phyloP scores from a whole-genome alignment of 2,329 filamentous ascomycete genomes.

The Scleromitrula shiraiana region DNA sequence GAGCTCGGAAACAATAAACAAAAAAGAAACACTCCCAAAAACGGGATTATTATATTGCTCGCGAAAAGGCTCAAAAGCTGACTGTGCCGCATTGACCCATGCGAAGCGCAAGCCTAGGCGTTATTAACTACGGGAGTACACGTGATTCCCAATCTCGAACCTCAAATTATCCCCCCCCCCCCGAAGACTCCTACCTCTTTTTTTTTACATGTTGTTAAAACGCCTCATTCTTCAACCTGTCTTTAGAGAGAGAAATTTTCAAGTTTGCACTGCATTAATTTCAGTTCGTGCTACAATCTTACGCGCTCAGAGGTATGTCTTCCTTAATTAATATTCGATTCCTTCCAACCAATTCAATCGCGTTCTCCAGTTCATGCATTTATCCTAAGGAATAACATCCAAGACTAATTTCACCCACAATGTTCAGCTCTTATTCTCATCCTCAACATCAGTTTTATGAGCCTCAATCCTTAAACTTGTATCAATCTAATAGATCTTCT shows the following conservation, averaged over 20 bases:
- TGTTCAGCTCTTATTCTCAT: constrained; percentile 23
- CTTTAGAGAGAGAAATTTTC: constrained; percentile 24
- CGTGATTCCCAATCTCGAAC: background rate
- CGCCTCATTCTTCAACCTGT: constrained; percentile 18
- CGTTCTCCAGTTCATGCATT: constrained; percentile 14
- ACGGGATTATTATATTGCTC: no score
- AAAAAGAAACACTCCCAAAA: no score
- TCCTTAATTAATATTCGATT: constrained; percentile 4
- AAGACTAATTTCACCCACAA: background rate
- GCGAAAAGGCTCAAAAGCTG: no score
- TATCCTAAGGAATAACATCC: constrained; percentile 10
- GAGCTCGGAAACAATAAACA: no score
- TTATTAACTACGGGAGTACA: background rate
- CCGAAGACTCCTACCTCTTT: background rate
- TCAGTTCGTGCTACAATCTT: constrained; percentile 7
- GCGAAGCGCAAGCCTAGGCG: background rate
- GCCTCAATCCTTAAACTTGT: constrained; percentile 11
- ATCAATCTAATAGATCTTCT: constrained; percentile 14
- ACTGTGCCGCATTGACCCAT: no score
- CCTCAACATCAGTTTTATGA: no score
- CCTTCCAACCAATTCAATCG: constrained; percentile 17
- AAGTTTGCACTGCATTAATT: constrained; percentile 9
- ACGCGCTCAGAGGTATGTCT: constrained; percentile 26
- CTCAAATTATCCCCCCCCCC: background rate
- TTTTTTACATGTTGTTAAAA: constrained; percentile 18